phyloP scores from a whole-genome alignment of 768 basidiomycete genomes.

The Agaricus sinodeliciosus region DNA sequence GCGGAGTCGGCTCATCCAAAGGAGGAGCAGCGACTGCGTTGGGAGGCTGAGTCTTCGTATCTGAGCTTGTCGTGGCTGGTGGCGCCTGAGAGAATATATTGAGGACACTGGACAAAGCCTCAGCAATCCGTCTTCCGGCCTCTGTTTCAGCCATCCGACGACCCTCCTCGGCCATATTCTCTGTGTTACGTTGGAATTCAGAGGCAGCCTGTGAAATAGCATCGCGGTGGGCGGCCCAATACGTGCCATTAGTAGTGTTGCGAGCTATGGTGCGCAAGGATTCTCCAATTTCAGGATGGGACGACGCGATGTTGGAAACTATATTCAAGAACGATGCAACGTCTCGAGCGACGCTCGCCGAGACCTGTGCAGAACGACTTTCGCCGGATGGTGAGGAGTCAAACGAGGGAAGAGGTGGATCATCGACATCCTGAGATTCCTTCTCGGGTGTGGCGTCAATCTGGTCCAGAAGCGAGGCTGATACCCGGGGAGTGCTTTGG shows the following conservation, averaged over 20 bases:
- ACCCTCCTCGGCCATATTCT: constrained; percentile 36
- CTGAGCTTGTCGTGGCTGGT: constrained; percentile 5
- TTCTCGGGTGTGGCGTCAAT: neutral
- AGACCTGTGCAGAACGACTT: constrained; percentile 13
- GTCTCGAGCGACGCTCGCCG: constrained; percentile 54
- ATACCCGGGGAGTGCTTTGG: constrained; percentile 32
- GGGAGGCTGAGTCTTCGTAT: constrained; percentile 9
- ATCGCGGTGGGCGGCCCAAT: constrained; percentile 62
- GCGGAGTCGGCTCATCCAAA: neutral
- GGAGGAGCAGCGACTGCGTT: constrained; percentile 9
- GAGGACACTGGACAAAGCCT: constrained; percentile 55
- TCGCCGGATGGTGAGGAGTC: constrained; percentile 31
- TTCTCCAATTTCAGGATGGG: constrained; percentile 70
- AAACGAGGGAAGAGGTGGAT: constrained; percentile 30
- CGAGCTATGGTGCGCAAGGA: constrained; percentile 55
- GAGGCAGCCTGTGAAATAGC: constrained; percentile 52
- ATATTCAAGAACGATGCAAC: constrained; percentile 54
- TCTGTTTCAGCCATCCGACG: constrained; percentile 53
- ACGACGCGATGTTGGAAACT: constrained; percentile 46
- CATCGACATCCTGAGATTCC: constrained; percentile 16
- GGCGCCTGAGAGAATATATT: constrained; percentile 37
- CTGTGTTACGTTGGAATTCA: constrained; percentile 41
- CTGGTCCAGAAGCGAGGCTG: constrained; percentile 13
- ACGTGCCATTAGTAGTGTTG: constrained; percentile 58
- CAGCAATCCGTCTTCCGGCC: constrained; percentile 56